These are phyloP conservation scores for Wallacemonas sp. DNA, from an alignment of 208 protist species.

Conservation along the genomic window DNA sequence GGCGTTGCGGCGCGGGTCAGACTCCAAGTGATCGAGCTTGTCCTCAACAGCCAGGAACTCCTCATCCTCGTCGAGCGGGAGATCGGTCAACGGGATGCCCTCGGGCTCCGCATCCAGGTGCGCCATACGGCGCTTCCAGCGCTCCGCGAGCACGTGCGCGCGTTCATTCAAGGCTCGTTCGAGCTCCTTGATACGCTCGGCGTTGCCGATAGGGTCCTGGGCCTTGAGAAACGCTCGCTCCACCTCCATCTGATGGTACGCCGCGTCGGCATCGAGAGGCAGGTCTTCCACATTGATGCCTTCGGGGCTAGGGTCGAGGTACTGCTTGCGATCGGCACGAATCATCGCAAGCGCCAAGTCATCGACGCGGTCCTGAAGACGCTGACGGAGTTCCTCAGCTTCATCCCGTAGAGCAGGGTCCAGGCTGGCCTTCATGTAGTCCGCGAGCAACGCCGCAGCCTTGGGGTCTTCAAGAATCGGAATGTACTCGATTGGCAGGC, in stretches of 20 bases:
- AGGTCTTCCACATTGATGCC: slow-evolving; percentile 32
- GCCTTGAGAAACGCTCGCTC: slow-evolving; percentile 29
- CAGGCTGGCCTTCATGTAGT: slow-evolving; percentile 18
- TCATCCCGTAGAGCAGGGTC: slow-evolving; percentile 16
- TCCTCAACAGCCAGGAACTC: slow-evolving; percentile 33
- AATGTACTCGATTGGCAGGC: slow-evolving; percentile 35
- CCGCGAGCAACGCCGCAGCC: slow-evolving; percentile 19
- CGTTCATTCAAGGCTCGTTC: slow-evolving; percentile 36
- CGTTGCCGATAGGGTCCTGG: slow-evolving; percentile 30
- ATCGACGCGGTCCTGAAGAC: slow-evolving; percentile 41
- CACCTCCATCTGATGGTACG: slow-evolving; percentile 35
- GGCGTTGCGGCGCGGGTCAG: slow-evolving; percentile 15
- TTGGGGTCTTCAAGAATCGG: slow-evolving; percentile 28
- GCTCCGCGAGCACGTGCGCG: slow-evolving; percentile 29
- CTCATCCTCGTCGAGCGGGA: slow-evolving; percentile 37
- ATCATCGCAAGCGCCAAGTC: slow-evolving; percentile 42
- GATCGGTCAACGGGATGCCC: slow-evolving; percentile 29
- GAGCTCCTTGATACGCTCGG: slow-evolving; percentile 21
- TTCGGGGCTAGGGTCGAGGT: slow-evolving; percentile 42
- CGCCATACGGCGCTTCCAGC: slow-evolving; percentile 33
- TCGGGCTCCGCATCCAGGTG: slow-evolving; percentile 38
- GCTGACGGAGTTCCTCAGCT: slow-evolving; percentile 16
- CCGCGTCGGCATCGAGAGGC: slow-evolving; percentile 36
- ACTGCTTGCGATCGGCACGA: slow-evolving; percentile 26
- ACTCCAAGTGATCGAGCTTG: slow-evolving; percentile 27